Base-by-base conservation (phyloP, 495 filamentous ascomycete genomes). In the Neurospora sp. region DNA sequence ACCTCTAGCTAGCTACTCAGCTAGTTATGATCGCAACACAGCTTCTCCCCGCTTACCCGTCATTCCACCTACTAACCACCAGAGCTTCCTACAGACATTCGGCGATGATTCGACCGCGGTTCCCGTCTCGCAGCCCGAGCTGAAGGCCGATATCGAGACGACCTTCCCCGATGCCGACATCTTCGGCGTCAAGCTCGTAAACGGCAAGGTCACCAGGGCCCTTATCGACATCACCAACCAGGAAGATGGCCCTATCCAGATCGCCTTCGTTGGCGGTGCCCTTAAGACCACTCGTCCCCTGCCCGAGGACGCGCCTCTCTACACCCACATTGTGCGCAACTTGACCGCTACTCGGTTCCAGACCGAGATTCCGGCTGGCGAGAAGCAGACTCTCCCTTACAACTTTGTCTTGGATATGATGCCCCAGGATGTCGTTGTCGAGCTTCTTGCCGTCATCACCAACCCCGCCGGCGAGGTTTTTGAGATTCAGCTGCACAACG, bases 131-230 rank as follows among this genome's bases (percentile, higher is more conserved):
- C 45, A 72, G 21, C 84, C 88, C 73, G 86, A 88, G 74, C 86
- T 97, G 72, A 90, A 92, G 75, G 90, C 97, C 79, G 87, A 90
- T 24, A 87, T 96, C 76, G 85, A 87, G 73, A 90, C 94, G 69
- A 88, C 88, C 72, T 99, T 98, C 88, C 93, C 94, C 59, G 87
- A 92, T 39, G 89, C 92, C 79, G 93, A 96, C 84, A 91, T 97
- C 84, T 97, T 97, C 77, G 96, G 96, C 75, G 89, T 98, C 75
- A 97, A 97, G 88, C 89, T 98, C 71, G 89, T 98, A 84, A 99
- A 99, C 80, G 93, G 94, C 78, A 89, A 91, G 74, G 88, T 93
- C n/a, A 97, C 94, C 70, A 88, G 90, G 80, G 91, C 94, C 7
- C 84, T 96, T 39, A 85, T 99, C 78, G 88, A 91, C 74, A 86